A percentile compares a stretch with the other conserved stretches of the same genome.
These are phyloP conservation scores for Boeremia lycopersici DNA, from an alignment of 2,329 filamentous ascomycete species.

Conservation along the genomic window DNA sequence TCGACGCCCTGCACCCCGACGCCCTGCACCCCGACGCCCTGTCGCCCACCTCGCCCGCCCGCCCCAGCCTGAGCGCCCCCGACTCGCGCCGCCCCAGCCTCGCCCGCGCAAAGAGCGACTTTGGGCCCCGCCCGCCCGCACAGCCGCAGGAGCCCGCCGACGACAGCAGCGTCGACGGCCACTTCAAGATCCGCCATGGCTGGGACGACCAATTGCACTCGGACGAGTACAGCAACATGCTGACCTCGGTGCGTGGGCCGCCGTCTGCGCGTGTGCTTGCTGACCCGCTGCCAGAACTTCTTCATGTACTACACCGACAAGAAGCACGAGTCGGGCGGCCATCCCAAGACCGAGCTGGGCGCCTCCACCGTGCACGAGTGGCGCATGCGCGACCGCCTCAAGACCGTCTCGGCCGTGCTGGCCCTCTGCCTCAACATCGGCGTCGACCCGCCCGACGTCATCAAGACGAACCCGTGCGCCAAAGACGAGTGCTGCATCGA, in stretches of 20 bases:
- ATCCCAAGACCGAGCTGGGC: conserved; percentile 68
- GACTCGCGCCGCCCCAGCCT: conserved; percentile 49
- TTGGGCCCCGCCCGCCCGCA: conserved; percentile 54
- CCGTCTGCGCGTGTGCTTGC: neutral
- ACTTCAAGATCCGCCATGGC: conserved; percentile 74
- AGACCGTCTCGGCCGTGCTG: conserved; percentile 93
- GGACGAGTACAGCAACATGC: conserved; percentile 82
- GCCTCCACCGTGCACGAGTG: conserved; percentile 78
- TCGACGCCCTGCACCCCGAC: conserved; percentile 31
- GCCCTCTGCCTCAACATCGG: conserved; percentile 96
- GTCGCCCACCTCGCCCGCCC: conserved; percentile 49
- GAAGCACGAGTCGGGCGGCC: conserved; percentile 91
- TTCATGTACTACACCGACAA: conserved; percentile 99
- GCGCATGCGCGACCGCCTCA: conserved; percentile 95
- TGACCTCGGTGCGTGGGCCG: conserved; percentile 71
- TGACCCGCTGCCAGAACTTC: conserved; percentile 70
- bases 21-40: conserved; percentile 30
- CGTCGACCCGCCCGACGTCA: conserved; percentile 94
- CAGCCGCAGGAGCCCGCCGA: conserved; percentile 39
- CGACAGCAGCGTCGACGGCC: conserved; percentile 56
- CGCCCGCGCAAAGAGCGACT: conserved; percentile 65
- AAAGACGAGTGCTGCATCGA: conserved; percentile 98
- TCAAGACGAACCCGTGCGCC: conserved; percentile 91
- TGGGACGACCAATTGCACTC: conserved; percentile 93
- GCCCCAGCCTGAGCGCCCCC: conserved; percentile 59